These are phyloP conservation scores for Fistulifera solaris DNA, from an alignment of 108 stramenopile species.

Conservation along the genomic window DNA sequence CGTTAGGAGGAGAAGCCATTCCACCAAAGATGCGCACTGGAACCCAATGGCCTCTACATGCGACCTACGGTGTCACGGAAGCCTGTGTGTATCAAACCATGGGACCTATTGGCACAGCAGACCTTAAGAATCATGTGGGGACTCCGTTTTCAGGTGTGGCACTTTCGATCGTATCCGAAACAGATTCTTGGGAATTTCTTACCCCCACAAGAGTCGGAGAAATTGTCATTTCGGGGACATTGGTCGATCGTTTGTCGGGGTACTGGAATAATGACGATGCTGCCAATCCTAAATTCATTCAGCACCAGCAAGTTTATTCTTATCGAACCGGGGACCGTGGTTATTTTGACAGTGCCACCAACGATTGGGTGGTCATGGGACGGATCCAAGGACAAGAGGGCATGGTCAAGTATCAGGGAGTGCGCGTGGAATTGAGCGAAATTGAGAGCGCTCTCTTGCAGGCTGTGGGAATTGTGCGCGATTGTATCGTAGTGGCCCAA, in stretches of 20 bases:
- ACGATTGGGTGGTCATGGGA: slow-evolving; percentile 43
- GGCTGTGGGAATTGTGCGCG: slow-evolving; percentile 23
- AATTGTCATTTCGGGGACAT: slow-evolving; percentile 55
- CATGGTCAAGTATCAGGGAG: slow-evolving; percentile 78
- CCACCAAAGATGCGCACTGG: slow-evolving; percentile 27
- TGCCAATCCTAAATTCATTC: slow-evolving; percentile 39
- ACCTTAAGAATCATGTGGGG: slow-evolving; percentile 37
- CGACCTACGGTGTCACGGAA: slow-evolving; percentile 84
- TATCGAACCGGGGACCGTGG: slow-evolving; percentile 80
- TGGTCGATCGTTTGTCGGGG: slow-evolving; percentile 46
- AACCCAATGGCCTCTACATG: slow-evolving; percentile 41
- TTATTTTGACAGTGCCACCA: slow-evolving; percentile 26
- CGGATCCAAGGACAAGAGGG: slow-evolving; percentile 72
- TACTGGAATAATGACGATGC: slow-evolving; percentile 61
- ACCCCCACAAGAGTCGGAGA: slow-evolving; percentile 36
- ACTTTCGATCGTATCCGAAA: slow-evolving; percentile 37
- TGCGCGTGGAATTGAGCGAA: slow-evolving; percentile 73
- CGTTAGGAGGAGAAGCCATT: slow-evolving; percentile 80
- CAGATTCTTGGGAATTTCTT: slow-evolving; percentile 9
- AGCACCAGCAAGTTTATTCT: slow-evolving; percentile 7
- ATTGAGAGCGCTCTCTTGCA: slow-evolving; percentile 52
- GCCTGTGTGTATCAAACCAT: slow-evolving; percentile 84
- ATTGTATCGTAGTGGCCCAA: slow-evolving; percentile 40
- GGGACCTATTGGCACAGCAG: slow-evolving; percentile 35
- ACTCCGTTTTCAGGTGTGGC: slow-evolving; percentile 40